Evolutionary conservation across 1,139 yeast genomes (phyloP).

Genomic region (Blastobotrys serpentis): DNA sequence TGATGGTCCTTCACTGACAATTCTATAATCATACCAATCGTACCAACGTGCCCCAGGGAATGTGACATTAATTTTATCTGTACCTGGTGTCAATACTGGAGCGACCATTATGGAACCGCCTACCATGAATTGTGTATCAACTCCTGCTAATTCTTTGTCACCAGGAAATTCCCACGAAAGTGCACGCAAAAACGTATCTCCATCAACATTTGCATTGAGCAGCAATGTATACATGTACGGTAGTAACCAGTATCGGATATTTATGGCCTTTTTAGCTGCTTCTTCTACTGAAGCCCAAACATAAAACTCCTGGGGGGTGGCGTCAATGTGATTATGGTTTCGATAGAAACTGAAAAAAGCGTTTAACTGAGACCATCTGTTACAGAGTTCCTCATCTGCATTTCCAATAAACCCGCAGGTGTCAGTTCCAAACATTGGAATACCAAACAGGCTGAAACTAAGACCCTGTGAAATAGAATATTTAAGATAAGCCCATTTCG

Average conservation of each 20-base stretch:
- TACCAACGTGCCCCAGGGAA: conserved; percentile 35
- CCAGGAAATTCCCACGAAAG: conserved; percentile 27
- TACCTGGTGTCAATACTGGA: conserved; percentile 23
- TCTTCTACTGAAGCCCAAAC: conserved; percentile 23
- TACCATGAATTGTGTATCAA: conserved; percentile 25
- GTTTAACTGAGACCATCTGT: conserved; percentile 25
- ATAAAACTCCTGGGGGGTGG: conserved; percentile 22
- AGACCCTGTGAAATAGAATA: conserved; percentile 23
- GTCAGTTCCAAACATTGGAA: conserved; percentile 26
- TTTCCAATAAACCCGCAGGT: conserved; percentile 24
- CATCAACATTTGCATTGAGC: conserved; percentile 20
- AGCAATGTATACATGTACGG: conserved; percentile 26
- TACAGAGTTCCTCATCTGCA: conserved; percentile 23
- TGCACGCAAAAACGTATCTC: conserved; percentile 23
- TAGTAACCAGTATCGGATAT: conserved; percentile 22
- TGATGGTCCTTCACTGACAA: conserved; percentile 30
- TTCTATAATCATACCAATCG: conserved; percentile 40
- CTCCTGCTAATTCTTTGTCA: conserved; percentile 15
- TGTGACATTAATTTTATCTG: conserved; percentile 32
- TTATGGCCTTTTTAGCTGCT: conserved; percentile 22
- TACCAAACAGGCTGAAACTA: conserved; percentile 22
- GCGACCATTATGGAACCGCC: conserved; percentile 24
- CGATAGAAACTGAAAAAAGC: conserved; percentile 27
- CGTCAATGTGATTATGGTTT: conserved; percentile 21
- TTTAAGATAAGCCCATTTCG: conserved; percentile 22